Conservation (phyloP, 257 asterid species). For the Salvia splendens region DNA sequence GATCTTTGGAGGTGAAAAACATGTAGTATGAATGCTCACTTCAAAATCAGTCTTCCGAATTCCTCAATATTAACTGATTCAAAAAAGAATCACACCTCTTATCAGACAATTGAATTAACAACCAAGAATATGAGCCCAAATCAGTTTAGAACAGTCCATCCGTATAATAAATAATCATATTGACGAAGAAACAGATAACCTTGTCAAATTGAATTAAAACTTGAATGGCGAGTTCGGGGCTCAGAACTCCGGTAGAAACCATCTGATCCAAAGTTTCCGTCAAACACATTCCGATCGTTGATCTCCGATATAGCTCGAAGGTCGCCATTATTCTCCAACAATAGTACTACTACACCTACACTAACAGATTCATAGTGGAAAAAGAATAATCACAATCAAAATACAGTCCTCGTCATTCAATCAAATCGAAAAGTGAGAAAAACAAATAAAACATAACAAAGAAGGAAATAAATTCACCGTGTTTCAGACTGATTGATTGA, state of each 20-base stretch:
- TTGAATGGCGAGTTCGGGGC: constrained; percentile 91
- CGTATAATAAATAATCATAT: not conserved
- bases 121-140: not conserved
- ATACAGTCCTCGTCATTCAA: constrained; percentile 3
- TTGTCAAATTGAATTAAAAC: constrained; percentile 93
- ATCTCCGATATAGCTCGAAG: constrained; percentile 87
- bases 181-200: constrained; percentile 41
- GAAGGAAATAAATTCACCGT: not conserved
- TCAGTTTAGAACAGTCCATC: not conserved
- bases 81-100: constrained; percentile 2
- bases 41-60: constrained; percentile 9
- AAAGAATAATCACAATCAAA: constrained; percentile 14
- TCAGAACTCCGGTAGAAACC: constrained; percentile 72
- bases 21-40: not conserved
- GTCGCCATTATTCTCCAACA: constrained; percentile 66
- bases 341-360: constrained; percentile 15
- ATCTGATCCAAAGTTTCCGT: constrained; percentile 92
- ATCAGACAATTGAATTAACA: not conserved
- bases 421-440: not conserved
- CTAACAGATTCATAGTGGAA: constrained; percentile 3
- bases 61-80: constrained; percentile 13
- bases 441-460: not conserved
- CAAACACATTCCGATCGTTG: constrained; percentile 94
- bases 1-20: no score
- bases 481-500: constrained; percentile 11